Conservation (phyloP, 495 filamentous ascomycete genomes). For the Neurospora terricola region DNA sequence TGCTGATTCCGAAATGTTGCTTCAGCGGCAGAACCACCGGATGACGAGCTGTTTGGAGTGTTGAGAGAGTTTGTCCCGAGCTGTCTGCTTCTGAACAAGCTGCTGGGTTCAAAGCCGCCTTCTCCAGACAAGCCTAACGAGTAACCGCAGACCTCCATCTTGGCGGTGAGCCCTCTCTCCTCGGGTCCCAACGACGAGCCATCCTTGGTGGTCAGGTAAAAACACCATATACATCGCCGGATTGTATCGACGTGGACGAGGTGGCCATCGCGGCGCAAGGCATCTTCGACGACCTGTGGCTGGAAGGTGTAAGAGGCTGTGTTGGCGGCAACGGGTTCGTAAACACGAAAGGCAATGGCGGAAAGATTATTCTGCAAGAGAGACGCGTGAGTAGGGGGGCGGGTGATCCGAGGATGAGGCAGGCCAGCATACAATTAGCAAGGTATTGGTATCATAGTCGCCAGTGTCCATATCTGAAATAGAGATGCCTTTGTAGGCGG, state of each 20-base stretch:
- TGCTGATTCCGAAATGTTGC: slow-evolving; percentile 20
- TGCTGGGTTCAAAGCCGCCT: slow-evolving; percentile 35
- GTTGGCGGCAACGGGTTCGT: slow-evolving; percentile 31
- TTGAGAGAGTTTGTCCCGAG: slow-evolving; percentile 27
- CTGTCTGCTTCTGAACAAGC: slow-evolving; percentile 30
- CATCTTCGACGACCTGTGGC: slow-evolving; percentile 33
- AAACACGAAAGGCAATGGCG: slow-evolving; percentile 35
- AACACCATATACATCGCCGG: slow-evolving; percentile 42
- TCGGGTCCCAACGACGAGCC: slow-evolving; percentile 15
- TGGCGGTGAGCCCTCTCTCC: slow-evolving; percentile 17
- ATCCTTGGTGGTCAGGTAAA: slow-evolving; percentile 29
- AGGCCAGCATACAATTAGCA: slow-evolving; percentile 35
- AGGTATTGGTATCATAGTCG: slow-evolving; percentile 43
- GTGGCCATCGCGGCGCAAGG: slow-evolving; percentile 38
- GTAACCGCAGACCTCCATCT: slow-evolving; percentile 31
- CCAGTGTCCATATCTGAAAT: slow-evolving; percentile 42
- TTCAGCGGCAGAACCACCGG: slow-evolving; percentile 35
- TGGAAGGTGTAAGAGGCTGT: slow-evolving; percentile 29
- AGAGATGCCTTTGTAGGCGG: slow-evolving; percentile 9
- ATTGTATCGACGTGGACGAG: slow-evolving; percentile 39
- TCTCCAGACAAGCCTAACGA: slow-evolving; percentile 31
- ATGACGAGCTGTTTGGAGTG: slow-evolving; percentile 40
- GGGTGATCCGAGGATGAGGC: background rate
- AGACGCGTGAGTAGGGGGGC: slow-evolving; percentile 8
- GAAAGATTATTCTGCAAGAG: slow-evolving; percentile 35